phyloP scores from a whole-genome alignment of 2,329 filamentous ascomycete species.

The Stagonosporopsis cucurbitacearum region DNA sequence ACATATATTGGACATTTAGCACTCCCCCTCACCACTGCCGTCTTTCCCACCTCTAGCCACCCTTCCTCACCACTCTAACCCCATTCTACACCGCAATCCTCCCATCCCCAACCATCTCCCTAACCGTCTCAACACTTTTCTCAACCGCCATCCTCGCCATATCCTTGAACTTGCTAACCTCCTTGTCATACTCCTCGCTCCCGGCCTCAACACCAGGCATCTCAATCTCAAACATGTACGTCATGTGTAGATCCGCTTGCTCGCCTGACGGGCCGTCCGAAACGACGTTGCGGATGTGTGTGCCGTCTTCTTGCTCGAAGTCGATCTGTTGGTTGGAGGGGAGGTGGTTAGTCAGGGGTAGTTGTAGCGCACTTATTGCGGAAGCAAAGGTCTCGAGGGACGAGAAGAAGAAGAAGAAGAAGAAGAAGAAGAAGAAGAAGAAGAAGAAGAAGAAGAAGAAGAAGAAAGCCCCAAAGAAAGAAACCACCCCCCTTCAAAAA shows the following conservation, averaged over 20 bases:
- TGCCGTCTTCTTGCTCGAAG: slow-evolving; percentile 54
- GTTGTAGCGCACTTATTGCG: too few relatives aligned
- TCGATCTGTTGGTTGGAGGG: too few relatives aligned
- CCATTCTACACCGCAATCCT: slow-evolving; percentile 25
- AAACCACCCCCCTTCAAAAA: too few relatives aligned
- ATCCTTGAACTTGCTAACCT: slow-evolving; percentile 32
- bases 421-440: too few relatives aligned
- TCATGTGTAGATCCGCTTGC: slow-evolving; percentile 51
- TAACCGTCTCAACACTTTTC: slow-evolving; percentile 51
- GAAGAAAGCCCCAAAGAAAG: too few relatives aligned
- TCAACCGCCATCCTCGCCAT: slow-evolving; percentile 54
- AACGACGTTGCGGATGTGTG: slow-evolving; percentile 54
- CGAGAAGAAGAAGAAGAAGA: background rate
- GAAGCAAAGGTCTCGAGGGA: too few relatives aligned
- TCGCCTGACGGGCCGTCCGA: slow-evolving; percentile 46
- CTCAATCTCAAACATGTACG: slow-evolving; percentile 55
- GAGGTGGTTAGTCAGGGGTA: too few relatives aligned
- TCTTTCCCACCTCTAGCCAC: background rate
- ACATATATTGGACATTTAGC: too few relatives aligned
- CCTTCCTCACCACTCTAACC: background rate
- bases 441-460: too few relatives aligned
- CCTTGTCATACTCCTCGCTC: slow-evolving; percentile 42
- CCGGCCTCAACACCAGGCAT: slow-evolving; percentile 46
- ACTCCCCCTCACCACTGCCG: too few relatives aligned
- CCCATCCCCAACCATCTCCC: slow-evolving; percentile 52